Percentiles rank a stretch among this genome's conserved stretches.
These are phyloP conservation scores for Candida gigantensis DNA, from an alignment of 1,139 yeast species.

Conservation along the genomic window DNA sequence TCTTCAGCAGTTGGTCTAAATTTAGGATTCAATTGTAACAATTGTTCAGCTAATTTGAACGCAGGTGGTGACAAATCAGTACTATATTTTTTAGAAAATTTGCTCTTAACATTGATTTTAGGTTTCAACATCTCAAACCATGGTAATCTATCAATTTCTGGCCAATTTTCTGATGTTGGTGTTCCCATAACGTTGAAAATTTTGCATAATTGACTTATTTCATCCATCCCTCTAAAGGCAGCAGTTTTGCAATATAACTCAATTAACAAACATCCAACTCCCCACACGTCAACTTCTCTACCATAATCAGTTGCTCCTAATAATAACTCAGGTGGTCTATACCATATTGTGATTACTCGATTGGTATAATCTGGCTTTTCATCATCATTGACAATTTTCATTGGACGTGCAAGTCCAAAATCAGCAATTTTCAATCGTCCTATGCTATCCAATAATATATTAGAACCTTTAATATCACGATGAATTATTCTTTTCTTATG, in stretches of 20 bases:
- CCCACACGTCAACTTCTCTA: slow-evolving; percentile 94
- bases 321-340: slow-evolving; percentile 91
- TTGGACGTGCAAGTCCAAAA: slow-evolving; percentile 87
- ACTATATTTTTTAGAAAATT: slow-evolving; percentile 51
- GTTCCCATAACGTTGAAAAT: slow-evolving; percentile 88
- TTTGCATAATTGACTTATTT: slow-evolving; percentile 74
- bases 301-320: slow-evolving; percentile 91
- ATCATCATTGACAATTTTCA: slow-evolving; percentile 54
- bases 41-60: slow-evolving; percentile 61
- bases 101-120: slow-evolving; percentile 41
- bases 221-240: slow-evolving; percentile 85
- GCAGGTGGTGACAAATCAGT: slow-evolving; percentile 54
- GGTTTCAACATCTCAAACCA: slow-evolving; percentile 91
- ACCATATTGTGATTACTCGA: slow-evolving; percentile 94
- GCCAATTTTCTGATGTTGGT: slow-evolving; percentile 77
- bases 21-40: slow-evolving; percentile 69
- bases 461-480: slow-evolving; percentile 93
- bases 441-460: slow-evolving; percentile 68
- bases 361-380: slow-evolving; percentile 81
- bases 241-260: slow-evolving; percentile 80
- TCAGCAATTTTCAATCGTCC: slow-evolving; percentile 88
- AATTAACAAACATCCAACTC: slow-evolving; percentile 86
- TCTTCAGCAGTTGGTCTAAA: slow-evolving; percentile 80
- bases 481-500: slow-evolving; percentile 82
- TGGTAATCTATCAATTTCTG: slow-evolving; percentile 71